Conservation (phyloP, 805 yeast species). For the Metschnikowia noctiluminum region DNA sequence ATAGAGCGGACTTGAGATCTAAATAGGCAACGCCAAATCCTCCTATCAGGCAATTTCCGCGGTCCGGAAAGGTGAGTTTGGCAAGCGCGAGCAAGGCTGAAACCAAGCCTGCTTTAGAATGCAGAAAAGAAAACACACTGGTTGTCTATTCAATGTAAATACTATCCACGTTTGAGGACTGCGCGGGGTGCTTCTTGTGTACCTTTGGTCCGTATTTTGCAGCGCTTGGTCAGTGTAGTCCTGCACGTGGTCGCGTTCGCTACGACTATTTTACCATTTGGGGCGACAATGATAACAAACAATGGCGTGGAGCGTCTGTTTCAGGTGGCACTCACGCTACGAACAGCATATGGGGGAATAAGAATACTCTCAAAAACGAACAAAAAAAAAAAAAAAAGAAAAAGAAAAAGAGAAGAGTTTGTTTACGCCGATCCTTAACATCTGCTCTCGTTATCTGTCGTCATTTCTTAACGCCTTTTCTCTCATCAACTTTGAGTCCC, state of each 20-base stretch:
- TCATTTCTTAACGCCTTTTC: not conserved
- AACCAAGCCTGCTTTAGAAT: too few relatives aligned
- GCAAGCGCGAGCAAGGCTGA: too few relatives aligned
- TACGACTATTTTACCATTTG: constrained; percentile 2
- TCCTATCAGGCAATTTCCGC: too few relatives aligned
- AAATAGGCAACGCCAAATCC: too few relatives aligned
- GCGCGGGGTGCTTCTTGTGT: constrained; percentile 2
- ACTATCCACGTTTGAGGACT: too few relatives aligned
- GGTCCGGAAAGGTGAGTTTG: too few relatives aligned
- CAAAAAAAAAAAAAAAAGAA: not conserved
- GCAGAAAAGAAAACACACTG: too few relatives aligned
- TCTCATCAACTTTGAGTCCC: not conserved
- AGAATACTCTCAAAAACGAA: not conserved
- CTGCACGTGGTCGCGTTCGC: constrained; percentile 1
- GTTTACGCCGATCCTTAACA: not conserved
- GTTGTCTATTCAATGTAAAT: not conserved
- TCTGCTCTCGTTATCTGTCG: not conserved
- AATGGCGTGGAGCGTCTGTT: constrained; percentile 2
- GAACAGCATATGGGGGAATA: too few relatives aligned
- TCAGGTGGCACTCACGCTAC: constrained; percentile 5
- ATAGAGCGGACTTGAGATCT: too few relatives aligned
- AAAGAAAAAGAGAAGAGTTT: not conserved
- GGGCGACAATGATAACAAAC: constrained; percentile 8
- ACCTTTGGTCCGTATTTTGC: constrained; percentile 12
- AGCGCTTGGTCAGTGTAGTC: not conserved